A percentile compares a stretch with the other conserved stretches of the same genome.
Evolutionary conservation across 768 basidiomycete genomes (phyloP).

Genomic region (Lentinula detonsa): DNA sequence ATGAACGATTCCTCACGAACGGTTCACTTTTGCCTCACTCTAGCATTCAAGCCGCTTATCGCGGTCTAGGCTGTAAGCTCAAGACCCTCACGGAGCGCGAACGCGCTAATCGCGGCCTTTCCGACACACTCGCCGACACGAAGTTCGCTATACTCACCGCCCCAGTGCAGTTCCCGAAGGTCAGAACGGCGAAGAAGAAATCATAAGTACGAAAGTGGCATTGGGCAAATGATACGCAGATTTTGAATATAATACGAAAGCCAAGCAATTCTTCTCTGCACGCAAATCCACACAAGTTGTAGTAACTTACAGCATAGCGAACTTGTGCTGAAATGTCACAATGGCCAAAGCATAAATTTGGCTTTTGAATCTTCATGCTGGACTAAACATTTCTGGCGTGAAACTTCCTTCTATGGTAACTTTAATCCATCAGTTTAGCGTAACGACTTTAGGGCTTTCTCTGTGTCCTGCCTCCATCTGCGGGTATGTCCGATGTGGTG

Average conservation of each 20-base stretch:
- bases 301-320: no score
- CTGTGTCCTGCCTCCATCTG: no score
- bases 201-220: background rate
- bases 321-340: no score
- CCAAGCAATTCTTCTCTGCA: no score
- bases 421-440: no score
- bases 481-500: no score
- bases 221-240: background rate
- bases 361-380: no score
- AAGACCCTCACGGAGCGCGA: slow-evolving; percentile 47
- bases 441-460: no score
- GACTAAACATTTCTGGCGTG: no score
- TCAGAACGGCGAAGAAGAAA: slow-evolving; percentile 31
- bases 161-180: slow-evolving; percentile 81
- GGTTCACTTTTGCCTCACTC: background rate
- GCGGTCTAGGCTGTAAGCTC: slow-evolving; percentile 66
- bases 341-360: no score
- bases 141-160: slow-evolving; percentile 71
- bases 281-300: no score
- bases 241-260: background rate
- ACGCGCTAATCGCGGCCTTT: slow-evolving; percentile 62
- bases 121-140: slow-evolving; percentile 52
- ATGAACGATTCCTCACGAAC: background rate
- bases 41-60: background rate
- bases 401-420: no score